A percentile compares a stretch with the other conserved stretches of the same genome.
phyloP scores from a whole-genome alignment of 2,329 filamentous ascomycete genomes.

The Bertia moriformis region DNA sequence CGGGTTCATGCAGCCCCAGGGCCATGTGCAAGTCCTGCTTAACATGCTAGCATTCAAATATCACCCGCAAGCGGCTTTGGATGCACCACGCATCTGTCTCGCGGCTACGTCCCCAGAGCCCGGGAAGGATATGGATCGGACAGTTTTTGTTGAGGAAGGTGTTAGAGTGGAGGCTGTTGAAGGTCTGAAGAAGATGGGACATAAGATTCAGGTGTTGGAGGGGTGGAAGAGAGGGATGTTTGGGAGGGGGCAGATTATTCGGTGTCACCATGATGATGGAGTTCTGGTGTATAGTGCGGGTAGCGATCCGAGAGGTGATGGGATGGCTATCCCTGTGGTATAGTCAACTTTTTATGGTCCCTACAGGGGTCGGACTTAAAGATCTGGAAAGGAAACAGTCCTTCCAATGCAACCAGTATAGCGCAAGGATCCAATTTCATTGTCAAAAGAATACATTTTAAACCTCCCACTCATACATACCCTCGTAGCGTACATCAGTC shows the following conservation, averaged over 20 bases:
- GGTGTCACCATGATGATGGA: constrained; percentile 22
- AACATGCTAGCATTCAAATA: constrained; percentile 75
- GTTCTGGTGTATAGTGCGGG: background rate
- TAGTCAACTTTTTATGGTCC: no score
- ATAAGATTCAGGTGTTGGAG: constrained; percentile 55
- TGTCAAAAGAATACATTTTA: no score
- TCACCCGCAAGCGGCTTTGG: constrained; percentile 74
- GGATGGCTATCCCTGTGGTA: background rate
- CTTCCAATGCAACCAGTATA: no score
- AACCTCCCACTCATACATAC: no score
- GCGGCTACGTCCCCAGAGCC: constrained; percentile 59
- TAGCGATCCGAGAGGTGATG: background rate
- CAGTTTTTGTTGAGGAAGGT: constrained; percentile 69
- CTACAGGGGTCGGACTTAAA: no score
- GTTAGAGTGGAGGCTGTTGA: constrained; percentile 55
- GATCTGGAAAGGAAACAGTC: no score
- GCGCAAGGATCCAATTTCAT: no score
- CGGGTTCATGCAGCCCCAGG: constrained; percentile 96
- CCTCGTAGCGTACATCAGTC: no score
- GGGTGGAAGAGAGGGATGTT: constrained; percentile 57
- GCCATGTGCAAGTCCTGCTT: constrained; percentile 81
- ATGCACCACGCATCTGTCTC: constrained; percentile 83
- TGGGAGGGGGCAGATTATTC: constrained; percentile 75
- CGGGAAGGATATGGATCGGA: constrained; percentile 26
- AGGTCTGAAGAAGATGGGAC: constrained; percentile 55